phyloP scores from a whole-genome alignment of 129 eudicot species.

The Rutidosis leptorrhynchoides region DNA sequence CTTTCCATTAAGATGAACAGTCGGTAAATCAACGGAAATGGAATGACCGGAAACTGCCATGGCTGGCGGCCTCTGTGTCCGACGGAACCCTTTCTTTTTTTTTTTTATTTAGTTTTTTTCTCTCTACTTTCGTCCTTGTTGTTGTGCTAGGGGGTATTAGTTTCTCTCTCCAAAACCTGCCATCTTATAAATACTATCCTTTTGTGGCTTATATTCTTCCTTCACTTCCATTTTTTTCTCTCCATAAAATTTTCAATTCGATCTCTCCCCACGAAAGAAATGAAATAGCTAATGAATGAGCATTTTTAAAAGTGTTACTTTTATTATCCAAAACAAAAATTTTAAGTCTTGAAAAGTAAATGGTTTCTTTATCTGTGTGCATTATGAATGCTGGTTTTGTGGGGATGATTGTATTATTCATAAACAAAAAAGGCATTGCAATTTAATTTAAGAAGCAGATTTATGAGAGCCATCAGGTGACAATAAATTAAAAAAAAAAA shows the following conservation, averaged over 20 bases:
- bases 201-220: slow-evolving; percentile 50
- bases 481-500: too few relatives aligned
- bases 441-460: not conserved
- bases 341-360: not conserved
- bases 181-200: slow-evolving; percentile 17
- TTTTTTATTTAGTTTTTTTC: slow-evolving; percentile 13
- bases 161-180: slow-evolving; percentile 13
- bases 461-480: not conserved
- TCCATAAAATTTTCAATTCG: slow-evolving; percentile 4
- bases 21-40: slow-evolving; percentile 64
- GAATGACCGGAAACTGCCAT: slow-evolving; percentile 68
- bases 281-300: not conserved
- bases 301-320: not conserved
- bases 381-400: not conserved
- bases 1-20: slow-evolving; percentile 76
- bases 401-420: not conserved
- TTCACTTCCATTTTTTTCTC: slow-evolving; percentile 19
- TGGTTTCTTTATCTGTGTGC: not conserved
- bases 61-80: slow-evolving; percentile 54
- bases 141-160: not conserved
- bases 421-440: not conserved
- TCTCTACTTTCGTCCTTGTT: slow-evolving; percentile 5
- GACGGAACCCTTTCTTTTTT: slow-evolving; percentile 32
- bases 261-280: not conserved
- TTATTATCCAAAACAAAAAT: not conserved